phyloP scores from a whole-genome alignment of 2,329 filamentous ascomycete genomes.

The Cladobotryum protrusum region DNA sequence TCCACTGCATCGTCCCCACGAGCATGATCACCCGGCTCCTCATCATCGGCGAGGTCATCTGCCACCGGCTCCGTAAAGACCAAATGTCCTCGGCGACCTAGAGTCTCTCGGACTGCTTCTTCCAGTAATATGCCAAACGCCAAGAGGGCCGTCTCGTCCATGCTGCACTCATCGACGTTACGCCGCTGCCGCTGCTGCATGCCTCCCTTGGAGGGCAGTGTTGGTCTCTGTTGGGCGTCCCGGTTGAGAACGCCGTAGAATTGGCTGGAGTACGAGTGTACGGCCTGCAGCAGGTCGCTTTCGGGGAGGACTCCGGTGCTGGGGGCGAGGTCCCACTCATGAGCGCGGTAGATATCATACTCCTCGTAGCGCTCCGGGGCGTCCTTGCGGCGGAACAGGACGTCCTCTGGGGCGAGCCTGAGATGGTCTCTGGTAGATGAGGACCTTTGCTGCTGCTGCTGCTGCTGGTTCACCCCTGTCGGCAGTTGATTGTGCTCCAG shows the following conservation, averaged over 20 bases:
- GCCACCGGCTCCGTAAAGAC: conserved; percentile 55
- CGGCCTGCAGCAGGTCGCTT: conserved; percentile 60
- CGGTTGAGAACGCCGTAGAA: conserved; percentile 50
- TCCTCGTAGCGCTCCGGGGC: conserved; percentile 65
- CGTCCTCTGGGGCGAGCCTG: conserved; percentile 59
- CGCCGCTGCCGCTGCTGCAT: conserved; percentile 10
- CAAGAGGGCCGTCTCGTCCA: conserved; percentile 74
- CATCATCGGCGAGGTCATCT: conserved; percentile 23
- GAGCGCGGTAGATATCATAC: conserved; percentile 63
- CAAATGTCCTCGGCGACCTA: conserved; percentile 62
- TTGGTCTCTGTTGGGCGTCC: conserved; percentile 8
- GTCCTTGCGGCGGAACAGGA: conserved; percentile 58
- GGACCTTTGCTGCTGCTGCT: conserved; percentile 6
- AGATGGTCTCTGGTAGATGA: conserved; percentile 7
- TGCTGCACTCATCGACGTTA: conserved; percentile 49
- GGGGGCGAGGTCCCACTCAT: conserved; percentile 49
- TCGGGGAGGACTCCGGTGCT: conserved; percentile 52
- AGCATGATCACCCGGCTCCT: conserved; percentile 2
- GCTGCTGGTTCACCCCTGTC: conserved; percentile 6
- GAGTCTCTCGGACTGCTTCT: conserved; percentile 54
- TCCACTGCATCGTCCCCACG: background rate
- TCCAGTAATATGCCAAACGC: conserved; percentile 71
- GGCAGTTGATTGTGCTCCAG: background rate
- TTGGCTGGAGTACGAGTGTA: conserved; percentile 62
- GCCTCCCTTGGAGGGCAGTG: background rate